Evolutionary conservation across 2,329 filamentous ascomycete species (phyloP), one percentile per base, ranked within the genome.

Genomic region (Chrysosporium keratinophilum): DNA sequence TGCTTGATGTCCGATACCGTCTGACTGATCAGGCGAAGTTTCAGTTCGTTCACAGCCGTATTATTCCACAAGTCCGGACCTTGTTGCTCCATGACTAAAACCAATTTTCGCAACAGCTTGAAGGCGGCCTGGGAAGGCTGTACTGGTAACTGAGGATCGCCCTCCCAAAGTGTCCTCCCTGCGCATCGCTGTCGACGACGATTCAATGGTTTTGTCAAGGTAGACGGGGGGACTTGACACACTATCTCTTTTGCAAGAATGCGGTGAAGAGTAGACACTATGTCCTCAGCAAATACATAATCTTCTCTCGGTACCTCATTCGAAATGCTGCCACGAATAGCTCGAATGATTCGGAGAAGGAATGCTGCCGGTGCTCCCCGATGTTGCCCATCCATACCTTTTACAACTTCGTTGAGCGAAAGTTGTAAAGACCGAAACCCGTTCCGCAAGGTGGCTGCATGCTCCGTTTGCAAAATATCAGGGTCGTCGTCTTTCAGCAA

Each of bases 41-140:
- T 93, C 58, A 95, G 63, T 0, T 74, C 72, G 0, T 62, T 61
- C 1, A 90, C 78, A 0, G 87, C 85, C 1, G 76, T 74, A 1
- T 80, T 77, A 51, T 84, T 89, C 90, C 90, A 97, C 2, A 96
- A 68, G 65, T 96, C 91, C 44, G 79, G 74, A 0, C 90, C 90
- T 2, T 78, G 73, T 11, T 76, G 73, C 2, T 78, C 78, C 88
- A 96, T 94, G 4, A 77, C 74, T 45, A 73, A 71, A 3, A 80
- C 79, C 28, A 95, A 64, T 43, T 75, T 75, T 20, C 81, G 80
- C 47, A 96, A 64, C 52, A 94, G 83, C 56, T 78, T 79, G 64
- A 95, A 95, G 0, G 82, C 74, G 17, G 77, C 76, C 0, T 87
- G 83, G 0, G 88, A 91, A 0, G 88, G 88, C 62, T 93, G 87